Evolutionary conservation across 768 basidiomycete species (phyloP), one percentile per base, ranked within the genome.

Genomic region (Pleurotus platypus): DNA sequence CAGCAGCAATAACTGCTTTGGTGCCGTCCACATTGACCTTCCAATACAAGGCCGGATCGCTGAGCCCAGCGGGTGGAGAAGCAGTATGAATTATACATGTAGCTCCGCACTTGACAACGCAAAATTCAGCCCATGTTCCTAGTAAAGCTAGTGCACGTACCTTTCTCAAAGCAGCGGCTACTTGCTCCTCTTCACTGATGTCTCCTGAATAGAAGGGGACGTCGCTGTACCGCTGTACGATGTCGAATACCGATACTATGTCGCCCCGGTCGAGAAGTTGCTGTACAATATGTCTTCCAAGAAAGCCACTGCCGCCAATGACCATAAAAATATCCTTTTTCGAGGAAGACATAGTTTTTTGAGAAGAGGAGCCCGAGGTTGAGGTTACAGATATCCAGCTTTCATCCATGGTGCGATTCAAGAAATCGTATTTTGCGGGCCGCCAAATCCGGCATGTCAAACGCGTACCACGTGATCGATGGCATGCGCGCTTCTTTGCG

Each of bases 71-170:
- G 62, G 85, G 89, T 4, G 83, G 83, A 5, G 94, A 95, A 15
- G 95, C 97, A 8, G 95, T 98, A 70, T 99, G 97, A 60, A 99
- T 92, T 60, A 98, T 90, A 64, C 90, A 92, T 0, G 92, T 94
- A 24, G 93, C 81, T 39, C 86, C 85, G 60, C 87, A 5, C 16
- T 39, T 20, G 1, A 9, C 18, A 13, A 54, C n/a, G 20, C 5
- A 30, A 51, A 30, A 51, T 26, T 27, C 24, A 37, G 35, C 16
- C 46, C 57, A 18, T 47, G 53, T 46, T 12, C 39, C n/a, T 47
- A 8, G 1, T 18, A 46, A 49, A 43, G 20, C 11, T 50, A 47
- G 35, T n/a, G 27, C 20, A 70, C 81, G 46, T 51, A 90, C 90
- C 78, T 88, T 89, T 66, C 76, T 76, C 57, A 98, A 71, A 5